Conservation (phyloP, 2,329 filamentous ascomycete genomes). For the Aureobasidium sp. region DNA sequence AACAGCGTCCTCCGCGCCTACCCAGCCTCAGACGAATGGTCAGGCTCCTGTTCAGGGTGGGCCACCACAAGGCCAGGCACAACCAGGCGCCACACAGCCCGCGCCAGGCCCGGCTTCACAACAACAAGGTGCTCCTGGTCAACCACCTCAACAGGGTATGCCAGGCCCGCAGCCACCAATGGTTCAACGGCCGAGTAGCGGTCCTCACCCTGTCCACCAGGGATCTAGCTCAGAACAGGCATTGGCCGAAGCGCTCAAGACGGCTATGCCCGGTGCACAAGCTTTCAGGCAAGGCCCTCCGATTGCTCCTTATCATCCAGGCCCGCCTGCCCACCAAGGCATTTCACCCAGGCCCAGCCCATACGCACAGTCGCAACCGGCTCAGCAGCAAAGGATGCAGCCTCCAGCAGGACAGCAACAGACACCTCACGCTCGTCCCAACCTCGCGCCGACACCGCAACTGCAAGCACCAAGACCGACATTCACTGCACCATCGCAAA, state of each 20-base stretch:
- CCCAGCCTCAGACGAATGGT: background rate
- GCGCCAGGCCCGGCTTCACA: background rate
- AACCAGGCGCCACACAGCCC: background rate
- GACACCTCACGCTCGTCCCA: background rate
- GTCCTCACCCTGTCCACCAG: background rate
- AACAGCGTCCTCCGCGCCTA: background rate
- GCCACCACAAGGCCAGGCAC: background rate
- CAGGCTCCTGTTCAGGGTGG: background rate
- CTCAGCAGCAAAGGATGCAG: slow-evolving; percentile 10
- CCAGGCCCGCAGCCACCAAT: background rate
- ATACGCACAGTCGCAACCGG: background rate
- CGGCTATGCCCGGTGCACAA: slow-evolving; percentile 6
- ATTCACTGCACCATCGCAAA: background rate
- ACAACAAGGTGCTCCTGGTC: background rate
- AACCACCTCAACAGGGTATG: background rate
- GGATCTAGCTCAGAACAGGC: background rate
- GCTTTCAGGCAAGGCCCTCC: background rate
- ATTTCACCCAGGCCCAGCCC: background rate
- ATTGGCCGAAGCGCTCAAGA: slow-evolving; percentile 11
- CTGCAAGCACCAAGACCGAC: slow-evolving; percentile 6
- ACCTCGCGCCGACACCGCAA: background rate
- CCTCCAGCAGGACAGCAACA: slow-evolving; percentile 1
- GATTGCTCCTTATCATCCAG: background rate
- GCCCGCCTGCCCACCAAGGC: background rate
- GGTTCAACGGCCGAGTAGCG: background rate